phyloP scores from a whole-genome alignment of 1,284 basidiomycete species.

The Dichomitus squalens region DNA sequence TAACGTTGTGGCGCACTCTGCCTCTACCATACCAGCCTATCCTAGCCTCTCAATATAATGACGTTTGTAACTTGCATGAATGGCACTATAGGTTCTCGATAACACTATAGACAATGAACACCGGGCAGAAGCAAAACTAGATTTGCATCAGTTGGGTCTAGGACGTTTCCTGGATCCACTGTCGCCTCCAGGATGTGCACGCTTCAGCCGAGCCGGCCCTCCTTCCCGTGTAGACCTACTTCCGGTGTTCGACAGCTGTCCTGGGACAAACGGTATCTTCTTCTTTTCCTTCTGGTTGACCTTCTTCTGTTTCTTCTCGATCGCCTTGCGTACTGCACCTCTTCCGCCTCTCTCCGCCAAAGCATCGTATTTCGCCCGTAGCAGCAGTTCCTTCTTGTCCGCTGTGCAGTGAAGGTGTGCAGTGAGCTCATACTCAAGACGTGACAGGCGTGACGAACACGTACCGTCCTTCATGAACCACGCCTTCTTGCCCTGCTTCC shows the following conservation, averaged over 20 bases:
- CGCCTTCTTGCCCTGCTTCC: slow-evolving; percentile 71
- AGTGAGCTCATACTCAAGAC: slow-evolving; percentile 4
- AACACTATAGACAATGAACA: not conserved
- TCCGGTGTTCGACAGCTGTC: slow-evolving; percentile 8
- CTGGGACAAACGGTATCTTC: slow-evolving; percentile 63
- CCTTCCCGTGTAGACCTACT: not conserved
- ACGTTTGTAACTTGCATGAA: too few relatives aligned
- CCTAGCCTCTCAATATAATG: too few relatives aligned
- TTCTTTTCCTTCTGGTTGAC: slow-evolving; percentile 89
- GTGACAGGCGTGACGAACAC: slow-evolving; percentile 26
- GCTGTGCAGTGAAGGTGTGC: slow-evolving; percentile 46
- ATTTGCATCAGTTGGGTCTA: not conserved
- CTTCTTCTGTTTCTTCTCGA: slow-evolving; percentile 90
- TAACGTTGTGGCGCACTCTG: too few relatives aligned
- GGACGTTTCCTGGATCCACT: slow-evolving; percentile 14
- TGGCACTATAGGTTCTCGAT: too few relatives aligned
- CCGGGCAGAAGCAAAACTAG: not conserved
- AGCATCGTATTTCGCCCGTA: slow-evolving; percentile 77
- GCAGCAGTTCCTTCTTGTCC: slow-evolving; percentile 74
- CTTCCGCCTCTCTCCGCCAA: slow-evolving; percentile 76
- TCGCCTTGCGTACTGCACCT: slow-evolving; percentile 81
- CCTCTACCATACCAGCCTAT: too few relatives aligned
- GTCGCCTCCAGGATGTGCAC: slow-evolving; percentile 7
- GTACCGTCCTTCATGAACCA: slow-evolving; percentile 90
- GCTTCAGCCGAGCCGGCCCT: slow-evolving; percentile 11